Evolutionary conservation across 345 rosid genomes (phyloP), one percentile per base, ranked within the genome.

Genomic region (Carallia brachiata): DNA sequence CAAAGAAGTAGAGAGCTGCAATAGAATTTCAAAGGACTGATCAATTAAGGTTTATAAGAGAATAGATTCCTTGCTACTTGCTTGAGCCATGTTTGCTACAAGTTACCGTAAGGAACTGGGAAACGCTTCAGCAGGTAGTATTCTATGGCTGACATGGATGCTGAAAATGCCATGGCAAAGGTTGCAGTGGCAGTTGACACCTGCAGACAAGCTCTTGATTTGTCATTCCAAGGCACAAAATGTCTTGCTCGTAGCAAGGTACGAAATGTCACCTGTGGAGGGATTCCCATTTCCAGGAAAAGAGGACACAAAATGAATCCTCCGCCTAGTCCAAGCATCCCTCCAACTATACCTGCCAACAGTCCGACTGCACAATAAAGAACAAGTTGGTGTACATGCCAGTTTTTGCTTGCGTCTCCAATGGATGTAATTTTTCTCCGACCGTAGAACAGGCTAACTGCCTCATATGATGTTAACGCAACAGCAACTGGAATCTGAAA

Each of bases 141-240:
- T 71, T 91, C 97, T 8, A 91, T 78, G n/a, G 86, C 97, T 31
- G 93, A 91, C 91, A 91, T 86, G 8, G 96, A 89, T 34, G 97
- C 89, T 56, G 93, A 89, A 72, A 91, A 91, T 17, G 84, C 81
- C 97, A 89, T 89, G n/a, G 91, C 89, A 77, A 89, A 89, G 70
- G 97, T 91, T 28, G 91, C 86, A 34, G 96, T 91, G 65, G 97
- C 90, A 85, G 93, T 89, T 66, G 93, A 84, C 61, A 91, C 95
- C 95, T 85, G 50, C 68, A 66, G 1, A 3, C 0, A 70, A 23
- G 19, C 28, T 18, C 12, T 2, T 19, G 44, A 7, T 39, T 19
- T 4, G 44, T 70, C 4, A 37, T 6, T 53, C 40, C 19, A 9
- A 23, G 12, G 47, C 1, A 47, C 36, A 47, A 44, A 18, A 27